Evolutionary conservation across 768 basidiomycete genomes (phyloP).

Genomic region (Butyriboletus loyo): DNA sequence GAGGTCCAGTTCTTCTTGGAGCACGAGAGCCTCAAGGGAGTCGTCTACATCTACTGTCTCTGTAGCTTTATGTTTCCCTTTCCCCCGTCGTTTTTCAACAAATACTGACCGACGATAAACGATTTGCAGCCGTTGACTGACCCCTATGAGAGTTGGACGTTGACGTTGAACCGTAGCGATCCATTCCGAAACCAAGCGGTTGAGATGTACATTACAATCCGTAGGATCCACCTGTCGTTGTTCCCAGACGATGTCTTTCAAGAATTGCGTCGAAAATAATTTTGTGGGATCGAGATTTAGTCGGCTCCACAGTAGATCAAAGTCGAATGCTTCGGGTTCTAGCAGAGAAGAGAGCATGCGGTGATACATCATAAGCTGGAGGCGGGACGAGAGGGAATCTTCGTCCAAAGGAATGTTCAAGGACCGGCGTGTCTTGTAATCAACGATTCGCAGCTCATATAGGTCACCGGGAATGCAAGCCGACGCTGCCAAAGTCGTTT

Average conservation of each 20-base stretch:
- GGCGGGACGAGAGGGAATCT: conserved; percentile 55
- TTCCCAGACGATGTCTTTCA: conserved; percentile 29
- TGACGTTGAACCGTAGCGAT: conserved; percentile 18
- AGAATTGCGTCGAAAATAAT: conserved; percentile 50
- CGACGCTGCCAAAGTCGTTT: background rate
- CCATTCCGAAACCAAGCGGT: conserved; percentile 35
- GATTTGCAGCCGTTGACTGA: conserved; percentile 38
- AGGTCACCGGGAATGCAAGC: background rate
- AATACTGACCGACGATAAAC: conserved; percentile 36
- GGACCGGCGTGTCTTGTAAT: conserved; percentile 67
- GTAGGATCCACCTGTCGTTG: conserved; percentile 15
- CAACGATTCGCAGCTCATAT: conserved; percentile 46
- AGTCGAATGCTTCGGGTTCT: conserved; percentile 45
- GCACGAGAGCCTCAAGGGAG: conserved; percentile 13
- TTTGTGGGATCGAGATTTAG: conserved; percentile 41
- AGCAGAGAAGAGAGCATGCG: conserved; percentile 57
- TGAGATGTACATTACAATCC: conserved; percentile 26
- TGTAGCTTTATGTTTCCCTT: conserved; percentile 1
- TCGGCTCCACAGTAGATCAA: conserved; percentile 48
- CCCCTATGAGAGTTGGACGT: conserved; percentile 23
- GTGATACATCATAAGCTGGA: conserved; percentile 79
- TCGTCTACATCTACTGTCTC: conserved; percentile 7
- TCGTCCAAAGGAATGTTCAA: conserved; percentile 51
- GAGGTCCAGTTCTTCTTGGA: conserved; percentile 42
- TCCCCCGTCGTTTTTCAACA: background rate